These are phyloP conservation scores for Raphanus hybrid DNA, from an alignment of 441 rosid species.

Conservation along the genomic window DNA sequence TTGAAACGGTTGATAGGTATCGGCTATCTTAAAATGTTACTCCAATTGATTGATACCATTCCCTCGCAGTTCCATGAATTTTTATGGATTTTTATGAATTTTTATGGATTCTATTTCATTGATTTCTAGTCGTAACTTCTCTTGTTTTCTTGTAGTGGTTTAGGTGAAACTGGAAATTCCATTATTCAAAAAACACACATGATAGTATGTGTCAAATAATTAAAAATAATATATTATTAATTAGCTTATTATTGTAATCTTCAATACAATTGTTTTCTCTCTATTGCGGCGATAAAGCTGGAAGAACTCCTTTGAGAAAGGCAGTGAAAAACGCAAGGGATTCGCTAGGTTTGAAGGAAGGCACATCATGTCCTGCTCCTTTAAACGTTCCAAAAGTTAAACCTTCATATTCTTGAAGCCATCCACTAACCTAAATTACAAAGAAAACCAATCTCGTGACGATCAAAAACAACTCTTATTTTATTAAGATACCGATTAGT, in stretches of 20 bases:
- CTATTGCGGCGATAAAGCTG: slow-evolving; percentile 45
- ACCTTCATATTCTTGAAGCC: slow-evolving; percentile 86
- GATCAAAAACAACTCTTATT: not conserved
- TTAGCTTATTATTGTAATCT: slow-evolving; percentile 1
- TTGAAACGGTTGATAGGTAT: slow-evolving; percentile 15
- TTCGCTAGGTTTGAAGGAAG: slow-evolving; percentile 70
- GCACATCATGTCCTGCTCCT: slow-evolving; percentile 96
- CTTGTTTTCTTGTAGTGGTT: not conserved
- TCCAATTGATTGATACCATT: too few relatives aligned
- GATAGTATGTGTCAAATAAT: not conserved
- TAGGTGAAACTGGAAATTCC: not conserved
- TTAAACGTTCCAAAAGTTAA: slow-evolving; percentile 76
- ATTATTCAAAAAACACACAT: not conserved
- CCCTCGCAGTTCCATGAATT: too few relatives aligned
- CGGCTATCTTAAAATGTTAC: too few relatives aligned
- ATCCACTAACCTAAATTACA: slow-evolving; percentile 70
- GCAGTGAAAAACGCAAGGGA: slow-evolving; percentile 75
- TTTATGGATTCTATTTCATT: not conserved
- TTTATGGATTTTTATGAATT: too few relatives aligned
- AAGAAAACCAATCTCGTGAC: not conserved
- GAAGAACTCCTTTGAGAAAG: slow-evolving; percentile 60
- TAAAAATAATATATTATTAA: not conserved
- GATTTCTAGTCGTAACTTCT: not conserved
- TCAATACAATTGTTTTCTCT: not conserved
- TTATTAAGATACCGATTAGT: not conserved